Evolutionary conservation across 148 eudicot species (phyloP).

Genomic region (Dianthus caryophyllus): DNA sequence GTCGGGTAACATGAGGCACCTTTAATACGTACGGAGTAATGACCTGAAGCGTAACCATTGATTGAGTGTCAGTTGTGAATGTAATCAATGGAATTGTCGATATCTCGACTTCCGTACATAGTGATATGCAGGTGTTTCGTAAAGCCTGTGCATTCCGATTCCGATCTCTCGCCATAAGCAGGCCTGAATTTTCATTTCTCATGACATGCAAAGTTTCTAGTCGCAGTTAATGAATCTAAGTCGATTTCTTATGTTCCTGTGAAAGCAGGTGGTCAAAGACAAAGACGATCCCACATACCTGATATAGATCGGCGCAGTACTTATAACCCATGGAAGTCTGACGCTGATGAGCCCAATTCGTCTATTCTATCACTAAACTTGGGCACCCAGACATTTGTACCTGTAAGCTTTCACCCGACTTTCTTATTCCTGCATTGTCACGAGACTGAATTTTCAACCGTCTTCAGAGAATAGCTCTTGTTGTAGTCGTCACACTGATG

Average conservation of each 20-base stretch:
- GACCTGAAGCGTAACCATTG: too few species aligned
- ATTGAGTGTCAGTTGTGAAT: too few species aligned
- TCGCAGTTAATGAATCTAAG: background rate
- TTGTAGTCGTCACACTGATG: background rate
- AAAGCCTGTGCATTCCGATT: too few species aligned
- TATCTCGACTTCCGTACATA: too few species aligned
- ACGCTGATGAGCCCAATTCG: constrained; percentile 18
- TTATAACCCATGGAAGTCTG: constrained; percentile 31
- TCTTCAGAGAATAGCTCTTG: too few species aligned
- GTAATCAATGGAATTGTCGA: too few species aligned
- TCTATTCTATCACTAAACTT: constrained; percentile 7
- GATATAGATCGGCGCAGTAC: constrained; percentile 38
- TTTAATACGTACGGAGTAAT: too few species aligned
- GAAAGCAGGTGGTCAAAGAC: constrained; percentile 32
- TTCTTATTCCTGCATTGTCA: background rate
- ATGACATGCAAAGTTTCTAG: background rate
- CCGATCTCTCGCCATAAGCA: too few species aligned
- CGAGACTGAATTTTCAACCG: too few species aligned
- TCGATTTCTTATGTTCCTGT: constrained; percentile 6
- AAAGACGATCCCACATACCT: constrained; percentile 10
- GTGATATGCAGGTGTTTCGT: too few species aligned
- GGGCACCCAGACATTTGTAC: constrained; percentile 25
- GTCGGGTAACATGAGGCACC: too few species aligned
- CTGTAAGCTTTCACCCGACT: constrained; percentile 28
- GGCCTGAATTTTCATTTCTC: too few species aligned